These are phyloP conservation scores for Rhizophora mangle DNA, from an alignment of 345 rosid genomes.

Conservation along the genomic window DNA sequence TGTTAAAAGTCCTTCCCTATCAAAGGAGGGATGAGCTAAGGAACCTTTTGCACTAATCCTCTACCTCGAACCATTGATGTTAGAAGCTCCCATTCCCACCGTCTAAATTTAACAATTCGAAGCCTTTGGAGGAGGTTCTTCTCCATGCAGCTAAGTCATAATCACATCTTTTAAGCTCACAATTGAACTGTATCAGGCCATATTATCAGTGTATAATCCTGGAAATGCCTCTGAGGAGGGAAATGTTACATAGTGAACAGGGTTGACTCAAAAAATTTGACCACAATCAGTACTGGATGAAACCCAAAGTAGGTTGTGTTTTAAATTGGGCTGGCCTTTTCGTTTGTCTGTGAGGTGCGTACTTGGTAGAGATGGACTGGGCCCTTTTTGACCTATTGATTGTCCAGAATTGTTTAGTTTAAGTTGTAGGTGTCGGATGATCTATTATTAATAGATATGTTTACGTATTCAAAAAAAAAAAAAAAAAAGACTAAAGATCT, in stretches of 20 bases:
- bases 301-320: too few species aligned
- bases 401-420: too few species aligned
- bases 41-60: constrained; percentile 87
- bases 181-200: constrained; percentile 80
- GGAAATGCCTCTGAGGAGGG: constrained; percentile 58
- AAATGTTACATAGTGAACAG: background rate
- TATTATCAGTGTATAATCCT: constrained; percentile 67
- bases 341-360: too few species aligned
- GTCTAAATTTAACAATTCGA: constrained; percentile 74
- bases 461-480: too few species aligned
- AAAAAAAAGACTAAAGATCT: too few species aligned
- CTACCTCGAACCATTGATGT: constrained; percentile 83
- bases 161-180: constrained; percentile 85
- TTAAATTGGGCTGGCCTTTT: too few species aligned
- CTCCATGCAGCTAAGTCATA: constrained; percentile 83
- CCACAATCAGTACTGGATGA: background rate
- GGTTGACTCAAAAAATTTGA: background rate
- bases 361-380: too few species aligned
- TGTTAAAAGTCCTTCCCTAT: constrained; percentile 65
- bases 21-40: constrained; percentile 81
- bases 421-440: too few species aligned
- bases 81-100: constrained; percentile 96
- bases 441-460: too few species aligned
- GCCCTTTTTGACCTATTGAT: too few species aligned
- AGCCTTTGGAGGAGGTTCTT: constrained; percentile 63